phyloP scores from a whole-genome alignment of 75 land plant species.

The Selaginella tamariscina region DNA sequence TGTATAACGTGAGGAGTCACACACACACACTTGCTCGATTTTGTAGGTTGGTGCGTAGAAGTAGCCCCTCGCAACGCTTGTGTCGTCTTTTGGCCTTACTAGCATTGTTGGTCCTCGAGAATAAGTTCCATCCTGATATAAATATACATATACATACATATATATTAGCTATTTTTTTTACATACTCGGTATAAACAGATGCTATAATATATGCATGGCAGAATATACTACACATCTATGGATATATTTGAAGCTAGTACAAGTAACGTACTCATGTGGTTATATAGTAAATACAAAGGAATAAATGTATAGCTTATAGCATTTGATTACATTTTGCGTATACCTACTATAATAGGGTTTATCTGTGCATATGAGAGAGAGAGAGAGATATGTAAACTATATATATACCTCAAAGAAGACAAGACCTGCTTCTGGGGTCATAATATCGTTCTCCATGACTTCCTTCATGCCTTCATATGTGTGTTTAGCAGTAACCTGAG shows the following conservation, averaged over 20 bases:
- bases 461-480: constrained; percentile 27
- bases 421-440: constrained; percentile 83
- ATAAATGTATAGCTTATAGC: too few relatives aligned
- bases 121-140: constrained; percentile 86
- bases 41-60: constrained; percentile 63
- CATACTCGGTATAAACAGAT: not conserved
- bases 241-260: not conserved
- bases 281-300: too few relatives aligned
- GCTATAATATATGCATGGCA: not conserved
- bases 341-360: too few relatives aligned
- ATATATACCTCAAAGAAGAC: constrained; percentile 77
- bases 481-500: not conserved
- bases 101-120: constrained; percentile 82
- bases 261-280: not conserved
- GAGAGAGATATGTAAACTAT: not conserved
- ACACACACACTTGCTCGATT: constrained; percentile 80
- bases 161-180: constrained; percentile 6
- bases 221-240: not conserved
- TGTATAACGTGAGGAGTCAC: too few relatives aligned
- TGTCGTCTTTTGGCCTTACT: constrained; percentile 35
- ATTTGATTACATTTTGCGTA: too few relatives aligned
- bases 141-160: constrained; percentile 11
- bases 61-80: constrained; percentile 36
- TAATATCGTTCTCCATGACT: constrained; percentile 79
- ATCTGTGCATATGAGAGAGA: too few relatives aligned